phyloP scores from a whole-genome alignment of 805 yeast species.

The Candida easanensis region DNA sequence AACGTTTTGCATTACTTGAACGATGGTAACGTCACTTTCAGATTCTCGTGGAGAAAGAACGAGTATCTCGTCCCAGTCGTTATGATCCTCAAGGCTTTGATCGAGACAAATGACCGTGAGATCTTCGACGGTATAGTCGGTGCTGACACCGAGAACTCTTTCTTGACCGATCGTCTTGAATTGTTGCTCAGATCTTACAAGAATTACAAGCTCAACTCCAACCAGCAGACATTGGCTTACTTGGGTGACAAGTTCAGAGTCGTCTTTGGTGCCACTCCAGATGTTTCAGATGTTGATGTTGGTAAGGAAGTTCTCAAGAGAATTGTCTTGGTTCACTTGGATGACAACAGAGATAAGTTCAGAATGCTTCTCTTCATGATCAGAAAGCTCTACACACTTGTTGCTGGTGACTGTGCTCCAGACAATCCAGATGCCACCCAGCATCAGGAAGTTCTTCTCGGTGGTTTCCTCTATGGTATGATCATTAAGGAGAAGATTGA shows the following conservation, averaged over 20 bases:
- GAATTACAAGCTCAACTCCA: constrained; percentile 70
- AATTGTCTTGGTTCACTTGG: constrained; percentile 87
- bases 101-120: constrained; percentile 90
- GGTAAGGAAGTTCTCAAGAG: constrained; percentile 80
- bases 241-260: constrained; percentile 95
- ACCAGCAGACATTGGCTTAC: constrained; percentile 87
- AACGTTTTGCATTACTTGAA: constrained; percentile 93
- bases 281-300: constrained; percentile 83
- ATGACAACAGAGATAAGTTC: constrained; percentile 74
- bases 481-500: constrained; percentile 94
- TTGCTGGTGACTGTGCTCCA: constrained; percentile 94
- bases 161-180: constrained; percentile 97
- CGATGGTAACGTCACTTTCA: constrained; percentile 94
- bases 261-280: constrained; percentile 86
- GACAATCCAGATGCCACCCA: constrained; percentile 99
- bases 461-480: constrained; percentile 97
- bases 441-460: constrained; percentile 93
- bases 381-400: constrained; percentile 89
- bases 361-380: constrained; percentile 89
- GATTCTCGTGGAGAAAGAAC: constrained; percentile 96
- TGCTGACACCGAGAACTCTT: constrained; percentile 79
- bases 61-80: constrained; percentile 92
- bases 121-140: constrained; percentile 96
- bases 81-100: constrained; percentile 86
- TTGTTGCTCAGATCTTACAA: constrained; percentile 86